Base-by-base conservation (phyloP, 1,284 basidiomycete genomes). In the Paramarasmius palmivorus region DNA sequence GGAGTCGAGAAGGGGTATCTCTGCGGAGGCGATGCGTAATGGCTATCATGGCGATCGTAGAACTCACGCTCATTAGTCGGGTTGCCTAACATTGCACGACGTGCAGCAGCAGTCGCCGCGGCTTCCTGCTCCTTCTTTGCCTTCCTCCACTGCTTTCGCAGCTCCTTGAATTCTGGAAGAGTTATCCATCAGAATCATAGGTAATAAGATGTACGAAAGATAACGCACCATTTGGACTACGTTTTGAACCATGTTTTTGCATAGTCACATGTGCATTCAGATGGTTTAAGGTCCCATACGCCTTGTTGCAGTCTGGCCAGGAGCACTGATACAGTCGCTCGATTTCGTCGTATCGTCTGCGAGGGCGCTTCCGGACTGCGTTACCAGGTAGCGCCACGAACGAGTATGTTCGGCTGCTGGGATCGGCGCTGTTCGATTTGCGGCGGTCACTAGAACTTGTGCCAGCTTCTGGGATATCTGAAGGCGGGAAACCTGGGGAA, bases 111-210 rank as follows among this genome's bases (percentile, higher is more conserved):
- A 39, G 38, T 48, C 42, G 49, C 38, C 17, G 49, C 51, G 34
- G 61, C 58, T 50, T 78, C 78, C 15, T 74, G 68, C 61, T 92
- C 90, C 71, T 95, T 93, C 78, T 95, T 98, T 63, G 87, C 84
- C 73, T 92, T 93, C 51, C 94, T 85, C 94, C 95, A 97, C 62
- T 92, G 90, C 69, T 95, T 97, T 58, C 95, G 86, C 67, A 97
- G 87, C 65, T 98, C 96, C 69, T 97, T 98, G 79, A 98, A 98
- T 76, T 98, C 95, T 96, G 68, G 29, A 32, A 6, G 29, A 32
- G 12, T 32, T 32, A n/a, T n/a, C n/a, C n/a, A n/a, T n/a, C n/a
- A n/a, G n/a, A n/a, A n/a, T n/a, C n/a, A n/a, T n/a, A n/a, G n/a
- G n/a, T n/a, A n/a, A n/a, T n/a, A n/a, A n/a, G n/a, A n/a, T n/a